Percentiles rank a stretch among this genome's conserved stretches.
Evolutionary conservation across 331 rosid species (phyloP).

Genomic region (Malus hybrid): DNA sequence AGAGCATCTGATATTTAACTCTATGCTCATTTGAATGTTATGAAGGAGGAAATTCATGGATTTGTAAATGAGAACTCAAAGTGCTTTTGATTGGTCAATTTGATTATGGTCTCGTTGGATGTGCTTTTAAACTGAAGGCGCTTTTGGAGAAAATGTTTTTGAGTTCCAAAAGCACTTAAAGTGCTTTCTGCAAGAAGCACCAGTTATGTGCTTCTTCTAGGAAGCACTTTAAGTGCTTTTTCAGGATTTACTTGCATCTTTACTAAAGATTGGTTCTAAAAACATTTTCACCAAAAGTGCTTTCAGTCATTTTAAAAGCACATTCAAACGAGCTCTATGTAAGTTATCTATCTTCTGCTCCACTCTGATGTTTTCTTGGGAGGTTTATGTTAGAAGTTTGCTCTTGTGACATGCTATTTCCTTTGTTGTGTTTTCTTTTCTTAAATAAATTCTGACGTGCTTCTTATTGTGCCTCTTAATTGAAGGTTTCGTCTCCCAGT

Average conservation of each 20-base stretch:
- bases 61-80: background rate
- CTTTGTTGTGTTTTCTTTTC: background rate
- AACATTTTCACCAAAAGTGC: no score
- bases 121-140: no score
- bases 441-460: constrained; percentile 12
- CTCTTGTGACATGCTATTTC: background rate
- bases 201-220: no score
- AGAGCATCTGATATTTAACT: background rate
- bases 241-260: no score
- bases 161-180: no score
- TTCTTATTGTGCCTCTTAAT: constrained; percentile 12
- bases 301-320: no score
- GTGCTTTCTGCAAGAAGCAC: no score
- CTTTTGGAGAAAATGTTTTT: no score
- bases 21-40: background rate
- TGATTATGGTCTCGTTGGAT: background rate
- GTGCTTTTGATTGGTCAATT: background rate
- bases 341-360: background rate
- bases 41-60: background rate
- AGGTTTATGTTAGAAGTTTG: background rate
- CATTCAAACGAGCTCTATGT: no score
- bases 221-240: no score
- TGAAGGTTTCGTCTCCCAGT: constrained; percentile 44
- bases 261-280: no score
- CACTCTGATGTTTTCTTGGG: background rate